Conservation (phyloP, 148 eudicot genomes). For the Vaccinium darrowii region DNA sequence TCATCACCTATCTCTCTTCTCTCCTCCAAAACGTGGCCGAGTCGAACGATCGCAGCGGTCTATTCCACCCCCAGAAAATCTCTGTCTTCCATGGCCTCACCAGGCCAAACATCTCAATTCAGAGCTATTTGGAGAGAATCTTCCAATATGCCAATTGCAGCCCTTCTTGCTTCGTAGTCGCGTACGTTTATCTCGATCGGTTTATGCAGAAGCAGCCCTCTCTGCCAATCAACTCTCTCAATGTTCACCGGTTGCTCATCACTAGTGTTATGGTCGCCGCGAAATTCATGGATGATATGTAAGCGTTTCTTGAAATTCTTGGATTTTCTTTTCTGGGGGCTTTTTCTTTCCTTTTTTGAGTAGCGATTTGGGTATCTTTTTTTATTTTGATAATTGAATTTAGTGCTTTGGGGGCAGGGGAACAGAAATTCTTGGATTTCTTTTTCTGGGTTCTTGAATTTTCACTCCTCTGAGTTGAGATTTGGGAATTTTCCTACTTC, state of each 20-base stretch:
- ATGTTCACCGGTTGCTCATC: slow-evolving; percentile 59
- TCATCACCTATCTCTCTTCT: slow-evolving; percentile 58
- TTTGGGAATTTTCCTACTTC: background rate
- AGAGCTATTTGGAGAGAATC: slow-evolving; percentile 45
- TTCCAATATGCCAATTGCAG: slow-evolving; percentile 62
- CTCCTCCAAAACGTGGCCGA: slow-evolving; percentile 61
- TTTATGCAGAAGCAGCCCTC: slow-evolving; percentile 49
- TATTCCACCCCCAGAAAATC: slow-evolving; percentile 37
- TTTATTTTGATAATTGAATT: background rate
- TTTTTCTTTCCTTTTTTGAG: background rate
- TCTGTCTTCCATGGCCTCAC: slow-evolving; percentile 64
- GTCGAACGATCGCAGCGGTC: slow-evolving; percentile 43
- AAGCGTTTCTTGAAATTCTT: slow-evolving; percentile 18
- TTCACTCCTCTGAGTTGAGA: background rate
- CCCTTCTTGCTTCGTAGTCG: slow-evolving; percentile 49
- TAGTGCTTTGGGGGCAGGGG: background rate
- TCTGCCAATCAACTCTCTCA: slow-evolving; percentile 48
- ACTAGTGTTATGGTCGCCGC: slow-evolving; percentile 64
- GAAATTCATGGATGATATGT: slow-evolving; percentile 64
- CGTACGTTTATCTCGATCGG: slow-evolving; percentile 60
- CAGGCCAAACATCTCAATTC: slow-evolving; percentile 59
- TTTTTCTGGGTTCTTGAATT: background rate
- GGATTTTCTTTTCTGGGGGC: background rate
- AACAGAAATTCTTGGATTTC: background rate
- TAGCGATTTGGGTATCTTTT: background rate